phyloP scores from a whole-genome alignment of 139 green algal genomes.

The Coelastrella sp. region DNA sequence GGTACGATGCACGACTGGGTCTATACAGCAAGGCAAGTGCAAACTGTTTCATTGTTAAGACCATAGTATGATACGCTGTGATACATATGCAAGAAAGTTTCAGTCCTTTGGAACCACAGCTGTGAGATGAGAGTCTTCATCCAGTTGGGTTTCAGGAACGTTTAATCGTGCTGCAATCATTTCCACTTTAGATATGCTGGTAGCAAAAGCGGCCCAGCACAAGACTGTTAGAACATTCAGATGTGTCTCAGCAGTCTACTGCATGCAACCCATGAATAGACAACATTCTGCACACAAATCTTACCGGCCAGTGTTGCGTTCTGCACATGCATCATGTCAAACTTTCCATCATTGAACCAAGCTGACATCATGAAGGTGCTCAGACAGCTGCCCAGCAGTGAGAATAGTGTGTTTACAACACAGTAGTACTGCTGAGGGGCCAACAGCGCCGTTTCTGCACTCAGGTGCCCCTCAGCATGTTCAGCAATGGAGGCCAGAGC shows the following conservation, averaged over 20 bases:
- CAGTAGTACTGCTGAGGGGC: slow-evolving; percentile 45
- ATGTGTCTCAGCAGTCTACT: no score
- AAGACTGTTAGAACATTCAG: no score
- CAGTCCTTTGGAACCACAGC: no score
- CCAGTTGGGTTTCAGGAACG: no score
- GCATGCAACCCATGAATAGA: neutral
- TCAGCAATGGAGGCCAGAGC: slow-evolving; percentile 59
- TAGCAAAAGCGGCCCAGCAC: no score
- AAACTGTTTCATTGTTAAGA: no score
- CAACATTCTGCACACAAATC: neutral
- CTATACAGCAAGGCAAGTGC: neutral
- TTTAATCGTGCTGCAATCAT: no score
- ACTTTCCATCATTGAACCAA: slow-evolving; percentile 45
- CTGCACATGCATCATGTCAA: slow-evolving; percentile 69
- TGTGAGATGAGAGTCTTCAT: no score
- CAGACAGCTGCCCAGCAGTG: slow-evolving; percentile 62
- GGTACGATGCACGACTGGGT: neutral
- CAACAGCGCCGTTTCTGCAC: neutral
- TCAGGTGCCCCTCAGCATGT: neutral
- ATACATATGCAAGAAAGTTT: no score
- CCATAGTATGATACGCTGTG: no score
- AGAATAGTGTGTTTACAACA: slow-evolving; percentile 73
- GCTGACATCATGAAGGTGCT: slow-evolving; percentile 61
- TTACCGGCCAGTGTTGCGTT: slow-evolving; percentile 40
- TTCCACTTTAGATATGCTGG: no score